A percentile compares a stretch with the other conserved stretches of the same genome.
phyloP scores from a whole-genome alignment of 2,329 filamentous ascomycete genomes.

The Ophiocordyceps camponoti-floridani region DNA sequence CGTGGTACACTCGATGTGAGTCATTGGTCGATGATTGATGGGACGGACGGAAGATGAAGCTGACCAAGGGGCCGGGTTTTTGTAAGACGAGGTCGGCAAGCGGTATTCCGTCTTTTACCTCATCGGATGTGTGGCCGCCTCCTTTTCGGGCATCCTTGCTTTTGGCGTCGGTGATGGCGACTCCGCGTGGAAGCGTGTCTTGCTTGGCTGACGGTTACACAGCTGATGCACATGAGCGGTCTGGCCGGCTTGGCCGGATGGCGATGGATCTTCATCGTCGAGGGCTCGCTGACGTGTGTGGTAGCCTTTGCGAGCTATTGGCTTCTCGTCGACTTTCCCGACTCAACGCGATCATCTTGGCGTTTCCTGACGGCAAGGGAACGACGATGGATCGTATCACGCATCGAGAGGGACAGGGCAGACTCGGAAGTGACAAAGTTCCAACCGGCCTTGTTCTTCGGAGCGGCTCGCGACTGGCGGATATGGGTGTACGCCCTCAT shows the following conservation, averaged over 20 bases:
- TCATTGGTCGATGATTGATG: neutral
- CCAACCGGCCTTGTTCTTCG: constrained; percentile 25
- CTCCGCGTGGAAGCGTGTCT: neutral
- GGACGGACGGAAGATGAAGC: neutral
- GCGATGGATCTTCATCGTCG: constrained; percentile 49
- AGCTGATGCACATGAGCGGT: constrained; percentile 45
- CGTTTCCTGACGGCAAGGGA: constrained; percentile 34
- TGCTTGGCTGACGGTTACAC: neutral
- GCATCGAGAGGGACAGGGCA: constrained; percentile 38
- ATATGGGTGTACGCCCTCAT: constrained; percentile 45
- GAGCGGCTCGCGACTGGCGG: constrained; percentile 31
- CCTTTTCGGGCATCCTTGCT: constrained; percentile 50
- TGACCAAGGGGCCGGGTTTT: neutral
- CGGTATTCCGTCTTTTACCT: constrained; percentile 54
- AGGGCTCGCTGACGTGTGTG: constrained; percentile 34
- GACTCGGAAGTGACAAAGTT: constrained; percentile 38
- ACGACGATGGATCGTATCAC: constrained; percentile 30
- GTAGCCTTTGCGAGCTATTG: constrained; percentile 33
- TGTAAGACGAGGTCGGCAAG: constrained; percentile 46
- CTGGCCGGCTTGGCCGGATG: constrained; percentile 36
- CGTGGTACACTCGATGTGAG: constrained; percentile 52
- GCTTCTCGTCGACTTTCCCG: constrained; percentile 46
- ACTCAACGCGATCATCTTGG: constrained; percentile 31
- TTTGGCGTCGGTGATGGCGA: constrained; percentile 34
- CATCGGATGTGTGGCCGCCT: constrained; percentile 46